Percentiles rank a stretch among this genome's conserved stretches.
These are phyloP conservation scores for Orbilia oligospora DNA, from an alignment of 2,329 filamentous ascomycete genomes.

Conservation along the genomic window DNA sequence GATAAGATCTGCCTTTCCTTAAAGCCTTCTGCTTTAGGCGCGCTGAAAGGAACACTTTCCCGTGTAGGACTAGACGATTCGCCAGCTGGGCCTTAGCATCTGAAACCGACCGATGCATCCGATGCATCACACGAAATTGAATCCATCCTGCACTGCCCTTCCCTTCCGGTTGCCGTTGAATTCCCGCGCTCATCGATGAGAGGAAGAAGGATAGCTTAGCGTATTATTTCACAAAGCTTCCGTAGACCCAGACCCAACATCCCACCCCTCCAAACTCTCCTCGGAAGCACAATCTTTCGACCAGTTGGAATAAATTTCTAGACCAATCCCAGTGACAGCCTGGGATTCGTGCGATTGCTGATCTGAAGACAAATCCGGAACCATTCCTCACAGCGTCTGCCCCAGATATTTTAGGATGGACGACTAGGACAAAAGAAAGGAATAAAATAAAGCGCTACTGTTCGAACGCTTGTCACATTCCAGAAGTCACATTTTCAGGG, in stretches of 20 bases:
- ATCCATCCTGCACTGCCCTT: slow-evolving; percentile 27
- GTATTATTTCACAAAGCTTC: slow-evolving; percentile 5
- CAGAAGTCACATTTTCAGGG: slow-evolving; percentile 10
- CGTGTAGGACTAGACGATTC: slow-evolving; percentile 55
- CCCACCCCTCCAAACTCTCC: slow-evolving; percentile 26
- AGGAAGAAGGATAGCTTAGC: slow-evolving; percentile 28
- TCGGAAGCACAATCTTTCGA: slow-evolving; percentile 12
- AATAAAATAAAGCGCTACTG: slow-evolving; percentile 21
- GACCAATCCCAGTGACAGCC: slow-evolving; percentile 26
- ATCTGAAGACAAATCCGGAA: slow-evolving; percentile 47
- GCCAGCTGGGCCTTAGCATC: slow-evolving; percentile 30
- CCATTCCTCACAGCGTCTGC: slow-evolving; percentile 17
- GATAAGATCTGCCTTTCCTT: slow-evolving; percentile 56
- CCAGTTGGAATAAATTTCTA: slow-evolving; percentile 32
- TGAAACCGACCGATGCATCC: slow-evolving; percentile 58
- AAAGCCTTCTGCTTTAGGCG: slow-evolving; percentile 56
- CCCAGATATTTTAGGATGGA: slow-evolving; percentile 19
- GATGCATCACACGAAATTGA: slow-evolving; percentile 48
- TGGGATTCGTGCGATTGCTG: slow-evolving; percentile 30
- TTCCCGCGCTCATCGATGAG: slow-evolving; percentile 32
- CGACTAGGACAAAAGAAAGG: slow-evolving; percentile 3
- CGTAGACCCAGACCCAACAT: slow-evolving; percentile 24
- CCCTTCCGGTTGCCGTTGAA: slow-evolving; percentile 38
- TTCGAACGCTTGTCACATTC: slow-evolving; percentile 22
- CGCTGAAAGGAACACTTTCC: slow-evolving; percentile 58